A percentile compares a stretch with the other conserved stretches of the same genome.
These are phyloP conservation scores for Gossypium thurberi DNA, from an alignment of 345 rosid species.

Conservation along the genomic window DNA sequence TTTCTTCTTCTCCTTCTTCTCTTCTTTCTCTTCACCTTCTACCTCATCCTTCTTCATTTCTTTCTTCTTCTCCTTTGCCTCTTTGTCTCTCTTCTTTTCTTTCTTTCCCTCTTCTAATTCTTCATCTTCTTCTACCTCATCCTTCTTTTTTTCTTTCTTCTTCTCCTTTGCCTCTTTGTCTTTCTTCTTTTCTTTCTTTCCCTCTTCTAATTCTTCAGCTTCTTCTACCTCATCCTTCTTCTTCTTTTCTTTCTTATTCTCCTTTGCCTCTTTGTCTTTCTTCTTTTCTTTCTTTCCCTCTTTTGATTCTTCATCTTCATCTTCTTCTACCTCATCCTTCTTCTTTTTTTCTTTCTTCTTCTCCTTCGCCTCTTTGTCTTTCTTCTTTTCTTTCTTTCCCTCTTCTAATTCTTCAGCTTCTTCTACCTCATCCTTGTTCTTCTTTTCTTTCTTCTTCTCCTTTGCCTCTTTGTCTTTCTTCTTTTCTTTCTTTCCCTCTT, in stretches of 20 bases:
- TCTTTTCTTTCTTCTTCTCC: background rate
- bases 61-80: background rate
- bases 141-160: background rate
- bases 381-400: too few relatives aligned
- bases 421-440: too few relatives aligned
- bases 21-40: background rate
- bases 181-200: background rate
- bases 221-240: background rate
- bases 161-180: background rate
- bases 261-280: background rate
- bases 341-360: too few relatives aligned
- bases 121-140: background rate
- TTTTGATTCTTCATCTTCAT: background rate
- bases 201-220: background rate
- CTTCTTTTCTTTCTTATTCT: too few relatives aligned
- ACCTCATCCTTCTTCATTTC: background rate
- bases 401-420: too few relatives aligned
- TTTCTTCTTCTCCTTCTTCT: background rate
- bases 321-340: background rate
- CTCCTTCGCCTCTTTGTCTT: too few relatives aligned
- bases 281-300: background rate
- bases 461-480: background rate
- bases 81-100: background rate
- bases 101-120: background rate
- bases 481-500: background rate